Conservation (phyloP, 2,329 filamentous ascomycete species). For the Penicillium olsonii region DNA sequence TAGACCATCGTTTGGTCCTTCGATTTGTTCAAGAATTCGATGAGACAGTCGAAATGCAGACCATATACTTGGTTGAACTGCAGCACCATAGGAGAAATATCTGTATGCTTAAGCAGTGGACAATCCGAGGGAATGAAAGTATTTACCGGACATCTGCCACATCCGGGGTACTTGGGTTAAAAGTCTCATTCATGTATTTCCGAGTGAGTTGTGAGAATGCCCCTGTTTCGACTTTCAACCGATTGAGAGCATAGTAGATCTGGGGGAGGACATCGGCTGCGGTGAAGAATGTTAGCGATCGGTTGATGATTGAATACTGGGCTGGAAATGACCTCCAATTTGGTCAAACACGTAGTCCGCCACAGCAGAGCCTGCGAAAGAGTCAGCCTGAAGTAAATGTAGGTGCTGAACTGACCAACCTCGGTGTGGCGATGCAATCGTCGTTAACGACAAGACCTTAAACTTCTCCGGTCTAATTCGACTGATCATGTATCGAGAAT, state of each 20-base stretch:
- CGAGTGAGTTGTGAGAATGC: conserved; percentile 64
- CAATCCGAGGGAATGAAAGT: neutral
- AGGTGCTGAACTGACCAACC: conserved; percentile 33
- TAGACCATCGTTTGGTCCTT: conserved; percentile 64
- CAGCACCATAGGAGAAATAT: conserved; percentile 66
- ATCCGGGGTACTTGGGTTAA: conserved; percentile 62
- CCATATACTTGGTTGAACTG: conserved; percentile 56
- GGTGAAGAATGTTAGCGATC: conserved; percentile 31
- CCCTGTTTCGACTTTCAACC: conserved; percentile 58
- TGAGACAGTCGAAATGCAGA: conserved; percentile 61
- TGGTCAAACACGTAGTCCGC: conserved; percentile 63
- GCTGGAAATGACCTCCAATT: conserved; percentile 52
- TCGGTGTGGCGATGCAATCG: conserved; percentile 63
- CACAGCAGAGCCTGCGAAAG: conserved; percentile 54
- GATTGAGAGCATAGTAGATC: conserved; percentile 57
- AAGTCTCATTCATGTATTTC: conserved; percentile 58
- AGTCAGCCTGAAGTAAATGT: conserved; percentile 10
- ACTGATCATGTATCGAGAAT: conserved; percentile 66
- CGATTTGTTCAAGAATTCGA: conserved; percentile 53
- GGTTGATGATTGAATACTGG: too few relatives aligned
- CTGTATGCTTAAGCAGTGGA: conserved; percentile 22
- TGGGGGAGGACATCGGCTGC: conserved; percentile 52
- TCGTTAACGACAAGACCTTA: conserved; percentile 71
- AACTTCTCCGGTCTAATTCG: conserved; percentile 63
- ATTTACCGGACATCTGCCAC: conserved; percentile 52